Evolutionary conservation across 257 asterid genomes (phyloP).

Genomic region (Agastache rugosa): DNA sequence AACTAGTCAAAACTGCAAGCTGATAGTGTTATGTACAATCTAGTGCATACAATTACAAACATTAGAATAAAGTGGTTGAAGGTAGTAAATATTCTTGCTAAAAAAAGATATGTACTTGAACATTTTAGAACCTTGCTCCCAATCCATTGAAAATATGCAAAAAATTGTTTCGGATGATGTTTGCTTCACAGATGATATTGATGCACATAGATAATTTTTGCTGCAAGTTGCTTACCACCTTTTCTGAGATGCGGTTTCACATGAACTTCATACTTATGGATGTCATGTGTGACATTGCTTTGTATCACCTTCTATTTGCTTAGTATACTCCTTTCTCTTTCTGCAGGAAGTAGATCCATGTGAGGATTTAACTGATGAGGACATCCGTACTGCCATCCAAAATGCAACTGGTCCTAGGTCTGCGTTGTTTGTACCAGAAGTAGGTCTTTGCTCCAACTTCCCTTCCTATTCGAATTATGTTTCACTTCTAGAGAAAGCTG

Average conservation of each 20-base stretch:
- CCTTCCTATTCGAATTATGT: slow-evolving; percentile 7
- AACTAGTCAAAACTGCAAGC: slow-evolving; percentile 6
- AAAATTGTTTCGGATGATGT: background rate
- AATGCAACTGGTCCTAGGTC: slow-evolving; percentile 94
- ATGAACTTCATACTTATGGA: slow-evolving; percentile 9
- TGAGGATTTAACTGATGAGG: slow-evolving; percentile 94
- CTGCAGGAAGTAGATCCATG: slow-evolving; percentile 97
- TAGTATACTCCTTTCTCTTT: slow-evolving; percentile 23
- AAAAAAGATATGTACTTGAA: background rate
- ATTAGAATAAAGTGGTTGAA: background rate
- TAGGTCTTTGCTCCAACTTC: slow-evolving; percentile 42
- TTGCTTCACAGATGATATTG: slow-evolving; percentile 9
- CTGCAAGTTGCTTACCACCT: slow-evolving; percentile 21
- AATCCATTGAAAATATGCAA: background rate
- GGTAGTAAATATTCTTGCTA: slow-evolving; percentile 15
- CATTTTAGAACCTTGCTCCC: slow-evolving; percentile 15
- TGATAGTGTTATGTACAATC: slow-evolving; percentile 7
- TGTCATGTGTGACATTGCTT: slow-evolving; percentile 9
- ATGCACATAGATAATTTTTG: background rate
- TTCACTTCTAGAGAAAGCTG: background rate
- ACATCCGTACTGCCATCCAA: slow-evolving; percentile 93
- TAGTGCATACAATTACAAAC: background rate
- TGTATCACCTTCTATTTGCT: slow-evolving; percentile 17
- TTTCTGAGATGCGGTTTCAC: slow-evolving; percentile 5
- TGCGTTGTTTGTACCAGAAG: slow-evolving; percentile 94